Percentiles rank a stretch among this genome's conserved stretches.
Evolutionary conservation across 2,329 filamentous ascomycete genomes (phyloP).

Genomic region (Celoporthe dispersa): DNA sequence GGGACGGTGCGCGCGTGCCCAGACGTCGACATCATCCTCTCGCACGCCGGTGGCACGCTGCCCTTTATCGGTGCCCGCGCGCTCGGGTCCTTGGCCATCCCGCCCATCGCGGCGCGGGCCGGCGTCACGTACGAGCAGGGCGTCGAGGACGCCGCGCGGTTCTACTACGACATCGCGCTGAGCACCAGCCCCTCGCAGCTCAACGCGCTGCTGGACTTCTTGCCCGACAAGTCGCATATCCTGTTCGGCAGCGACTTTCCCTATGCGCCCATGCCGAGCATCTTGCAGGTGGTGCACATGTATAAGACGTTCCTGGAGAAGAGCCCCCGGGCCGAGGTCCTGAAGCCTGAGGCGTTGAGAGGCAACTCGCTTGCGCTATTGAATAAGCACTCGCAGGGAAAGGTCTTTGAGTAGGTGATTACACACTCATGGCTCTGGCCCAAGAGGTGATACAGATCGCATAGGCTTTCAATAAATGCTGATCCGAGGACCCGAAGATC

Average conservation of each 20-base stretch:
- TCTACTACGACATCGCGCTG: slow-evolving; percentile 45
- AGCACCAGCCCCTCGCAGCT: slow-evolving; percentile 36
- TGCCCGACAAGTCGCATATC: slow-evolving; percentile 34
- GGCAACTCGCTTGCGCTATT: slow-evolving; percentile 18
- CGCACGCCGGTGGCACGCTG: slow-evolving; percentile 50
- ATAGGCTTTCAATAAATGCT: background rate
- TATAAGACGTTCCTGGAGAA: slow-evolving; percentile 26
- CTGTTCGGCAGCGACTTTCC: slow-evolving; percentile 44
- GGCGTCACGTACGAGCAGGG: slow-evolving; percentile 27
- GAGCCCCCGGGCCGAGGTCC: slow-evolving; percentile 18
- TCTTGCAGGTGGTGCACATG: slow-evolving; percentile 17
- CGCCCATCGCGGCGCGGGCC: slow-evolving; percentile 17
- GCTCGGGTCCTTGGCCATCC: slow-evolving; percentile 25
- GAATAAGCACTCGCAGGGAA: slow-evolving; percentile 22
- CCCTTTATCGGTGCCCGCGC: slow-evolving; percentile 43
- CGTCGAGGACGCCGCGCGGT: slow-evolving; percentile 31
- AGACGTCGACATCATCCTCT: slow-evolving; percentile 48
- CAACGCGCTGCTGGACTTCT: slow-evolving; percentile 37
- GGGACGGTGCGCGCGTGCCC: slow-evolving; percentile 37
- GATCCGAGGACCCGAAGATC: background rate
- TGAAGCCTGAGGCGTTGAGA: slow-evolving; percentile 22
- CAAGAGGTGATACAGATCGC: background rate
- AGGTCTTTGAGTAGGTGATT: slow-evolving; percentile 8
- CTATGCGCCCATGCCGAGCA: slow-evolving; percentile 37
- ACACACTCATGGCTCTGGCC: no score